These are phyloP conservation scores for Chlamydomonas sphaeroides DNA, from an alignment of 139 green algal genomes.

Conservation along the genomic window DNA sequence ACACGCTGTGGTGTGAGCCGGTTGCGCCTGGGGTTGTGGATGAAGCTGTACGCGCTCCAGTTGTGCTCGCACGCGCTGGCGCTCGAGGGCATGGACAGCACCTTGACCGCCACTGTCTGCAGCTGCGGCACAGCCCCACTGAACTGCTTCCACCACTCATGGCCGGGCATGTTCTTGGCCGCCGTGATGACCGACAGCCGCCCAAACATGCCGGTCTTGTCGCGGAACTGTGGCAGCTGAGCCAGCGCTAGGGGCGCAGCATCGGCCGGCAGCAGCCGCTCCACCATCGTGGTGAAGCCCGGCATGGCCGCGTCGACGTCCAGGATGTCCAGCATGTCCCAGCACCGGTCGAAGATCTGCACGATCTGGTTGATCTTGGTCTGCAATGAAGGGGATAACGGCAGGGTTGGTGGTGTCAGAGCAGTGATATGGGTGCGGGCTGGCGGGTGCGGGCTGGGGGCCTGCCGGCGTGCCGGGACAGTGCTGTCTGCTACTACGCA, in stretches of 20 bases:
- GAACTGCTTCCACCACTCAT: not conserved
- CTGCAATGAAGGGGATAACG: too few relatives aligned
- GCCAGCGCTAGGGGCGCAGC: not conserved
- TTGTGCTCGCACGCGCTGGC: slow-evolving; percentile 36
- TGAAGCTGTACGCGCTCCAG: slow-evolving; percentile 49
- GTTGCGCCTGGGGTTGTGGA: slow-evolving; percentile 42
- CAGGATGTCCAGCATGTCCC: too few relatives aligned
- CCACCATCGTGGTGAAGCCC: not conserved
- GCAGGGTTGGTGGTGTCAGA: too few relatives aligned
- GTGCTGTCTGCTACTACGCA: too few relatives aligned
- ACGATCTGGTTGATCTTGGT: too few relatives aligned
- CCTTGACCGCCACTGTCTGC: not conserved
- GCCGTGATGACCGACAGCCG: not conserved
- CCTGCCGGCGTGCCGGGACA: too few relatives aligned
- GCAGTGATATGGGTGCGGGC: too few relatives aligned
- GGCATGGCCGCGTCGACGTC: not conserved
- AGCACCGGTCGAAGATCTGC: too few relatives aligned
- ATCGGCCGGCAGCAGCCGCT: not conserved
- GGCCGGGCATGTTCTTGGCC: not conserved
- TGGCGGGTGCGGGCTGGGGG: too few relatives aligned
- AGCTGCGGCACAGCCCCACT: not conserved
- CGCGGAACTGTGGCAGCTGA: not conserved
- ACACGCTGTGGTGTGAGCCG: slow-evolving; percentile 4
- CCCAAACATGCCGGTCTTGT: not conserved
- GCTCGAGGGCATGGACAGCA: not conserved